phyloP scores from a whole-genome alignment of 805 yeast species.

The Saccharomycopsis sp. region DNA sequence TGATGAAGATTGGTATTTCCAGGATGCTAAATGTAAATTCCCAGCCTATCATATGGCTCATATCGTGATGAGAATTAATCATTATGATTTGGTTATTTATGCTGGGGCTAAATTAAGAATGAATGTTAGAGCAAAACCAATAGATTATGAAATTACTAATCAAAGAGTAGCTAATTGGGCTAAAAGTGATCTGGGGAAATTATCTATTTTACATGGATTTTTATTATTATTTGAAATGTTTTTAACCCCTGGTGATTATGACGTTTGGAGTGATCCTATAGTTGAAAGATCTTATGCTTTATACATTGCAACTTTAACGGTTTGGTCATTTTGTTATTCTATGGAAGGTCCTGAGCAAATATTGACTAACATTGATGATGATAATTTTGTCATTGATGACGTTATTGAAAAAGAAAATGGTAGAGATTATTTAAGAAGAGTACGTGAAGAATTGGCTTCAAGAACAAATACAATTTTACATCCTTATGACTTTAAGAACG shows the following conservation, averaged over 20 bases:
- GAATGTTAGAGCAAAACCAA: slow-evolving; percentile 53
- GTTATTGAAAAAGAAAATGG: slow-evolving; percentile 40
- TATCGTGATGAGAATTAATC: slow-evolving; percentile 62
- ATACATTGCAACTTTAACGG: slow-evolving; percentile 35
- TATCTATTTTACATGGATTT: slow-evolving; percentile 55
- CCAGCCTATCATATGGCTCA: slow-evolving; percentile 71
- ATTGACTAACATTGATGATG: slow-evolving; percentile 17
- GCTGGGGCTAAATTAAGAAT: slow-evolving; percentile 81
- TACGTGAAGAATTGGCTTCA: slow-evolving; percentile 36
- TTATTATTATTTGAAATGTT: slow-evolving; percentile 56
- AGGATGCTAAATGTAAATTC: slow-evolving; percentile 49
- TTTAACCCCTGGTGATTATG: slow-evolving; percentile 43
- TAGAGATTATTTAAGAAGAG: slow-evolving; percentile 41
- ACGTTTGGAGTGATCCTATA: slow-evolving; percentile 23
- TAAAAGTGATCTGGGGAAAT: slow-evolving; percentile 38
- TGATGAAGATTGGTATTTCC: slow-evolving; percentile 8
- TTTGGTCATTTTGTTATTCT: slow-evolving; percentile 48
- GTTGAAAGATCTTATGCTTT: slow-evolving; percentile 34
- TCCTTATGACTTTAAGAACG: neutral
- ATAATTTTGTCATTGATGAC: slow-evolving; percentile 18
- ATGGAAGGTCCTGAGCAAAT: slow-evolving; percentile 40
- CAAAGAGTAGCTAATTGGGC: slow-evolving; percentile 50
- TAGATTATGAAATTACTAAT: slow-evolving; percentile 43
- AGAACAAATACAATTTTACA: slow-evolving; percentile 10
- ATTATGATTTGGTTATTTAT: slow-evolving; percentile 69